These are phyloP conservation scores for Hygrophila difformis DNA, from an alignment of 257 asterid genomes.

Conservation along the genomic window DNA sequence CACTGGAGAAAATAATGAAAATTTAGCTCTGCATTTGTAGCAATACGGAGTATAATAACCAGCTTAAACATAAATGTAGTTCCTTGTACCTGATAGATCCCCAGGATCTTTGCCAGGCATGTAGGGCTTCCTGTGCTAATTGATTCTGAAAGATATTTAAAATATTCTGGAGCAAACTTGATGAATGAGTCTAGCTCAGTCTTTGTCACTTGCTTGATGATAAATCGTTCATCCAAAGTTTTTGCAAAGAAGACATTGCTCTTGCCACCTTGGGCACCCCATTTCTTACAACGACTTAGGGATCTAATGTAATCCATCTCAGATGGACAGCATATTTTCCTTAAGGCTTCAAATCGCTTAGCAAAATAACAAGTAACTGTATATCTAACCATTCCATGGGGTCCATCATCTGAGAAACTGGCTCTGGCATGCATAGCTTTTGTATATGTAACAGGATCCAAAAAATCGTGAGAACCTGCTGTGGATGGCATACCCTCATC, in stretches of 20 bases:
- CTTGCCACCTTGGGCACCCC: slow-evolving; percentile 99
- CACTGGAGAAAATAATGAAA: neutral
- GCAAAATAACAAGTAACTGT: slow-evolving; percentile 77
- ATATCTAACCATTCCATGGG: slow-evolving; percentile 69
- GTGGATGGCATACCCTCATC: slow-evolving; percentile 57
- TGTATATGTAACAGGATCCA: slow-evolving; percentile 53
- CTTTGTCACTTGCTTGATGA: slow-evolving; percentile 90
- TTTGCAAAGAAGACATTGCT: slow-evolving; percentile 94
- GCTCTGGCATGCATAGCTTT: slow-evolving; percentile 66
- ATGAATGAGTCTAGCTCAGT: slow-evolving; percentile 95
- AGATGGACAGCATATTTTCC: slow-evolving; percentile 80
- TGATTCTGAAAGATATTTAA: slow-evolving; percentile 76
- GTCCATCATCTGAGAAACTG: slow-evolving; percentile 54
- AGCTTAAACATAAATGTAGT: neutral
- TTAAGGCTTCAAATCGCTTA: slow-evolving; percentile 73
- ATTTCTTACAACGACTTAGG: slow-evolving; percentile 89
- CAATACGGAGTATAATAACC: slow-evolving; percentile 4
- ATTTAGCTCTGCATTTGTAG: neutral
- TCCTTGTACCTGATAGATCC: slow-evolving; percentile 83
- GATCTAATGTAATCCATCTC: slow-evolving; percentile 78
- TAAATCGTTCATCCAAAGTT: slow-evolving; percentile 88
- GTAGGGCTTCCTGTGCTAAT: slow-evolving; percentile 71
- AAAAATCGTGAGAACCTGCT: slow-evolving; percentile 41
- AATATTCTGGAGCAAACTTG: slow-evolving; percentile 87
- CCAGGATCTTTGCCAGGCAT: slow-evolving; percentile 88